Evolutionary conservation across 768 basidiomycete species (phyloP).

Genomic region (Kwoniella bestiolae): DNA sequence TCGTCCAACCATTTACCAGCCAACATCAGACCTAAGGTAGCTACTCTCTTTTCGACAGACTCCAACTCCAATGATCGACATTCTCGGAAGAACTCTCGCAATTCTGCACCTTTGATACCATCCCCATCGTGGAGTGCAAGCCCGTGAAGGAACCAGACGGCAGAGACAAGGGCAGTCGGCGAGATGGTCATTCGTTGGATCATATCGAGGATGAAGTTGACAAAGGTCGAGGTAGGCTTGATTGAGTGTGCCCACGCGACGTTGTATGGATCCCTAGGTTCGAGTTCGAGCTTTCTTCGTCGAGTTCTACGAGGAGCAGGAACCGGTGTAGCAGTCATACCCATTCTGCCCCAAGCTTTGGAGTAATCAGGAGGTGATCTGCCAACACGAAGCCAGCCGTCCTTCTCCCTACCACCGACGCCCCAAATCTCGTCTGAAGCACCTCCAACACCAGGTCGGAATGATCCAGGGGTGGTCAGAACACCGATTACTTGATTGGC

Average conservation of each 20-base stretch:
- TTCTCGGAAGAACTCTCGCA: conserved; percentile 27
- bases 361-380: conserved; percentile 27
- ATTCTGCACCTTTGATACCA: conserved; percentile 33
- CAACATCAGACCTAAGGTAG: conserved; percentile 47
- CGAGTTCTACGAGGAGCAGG: conserved; percentile 4
- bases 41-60: conserved; percentile 39
- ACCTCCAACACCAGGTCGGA: conserved; percentile 44
- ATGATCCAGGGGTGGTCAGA: conserved; percentile 38
- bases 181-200: conserved; percentile 42
- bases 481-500: conserved; percentile 38
- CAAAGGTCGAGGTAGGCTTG: conserved; percentile 19
- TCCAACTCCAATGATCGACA: conserved; percentile 22
- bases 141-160: conserved; percentile 47
- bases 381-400: conserved; percentile 35
- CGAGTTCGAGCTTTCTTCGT: conserved; percentile 20
- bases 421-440: conserved; percentile 41
- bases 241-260: conserved; percentile 22
- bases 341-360: conserved; percentile 40
- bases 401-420: conserved; percentile 30
- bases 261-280: conserved; percentile 35
- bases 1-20: conserved; percentile 56
- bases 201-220: conserved; percentile 35
- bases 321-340: conserved; percentile 28
- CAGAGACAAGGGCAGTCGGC: conserved; percentile 31
- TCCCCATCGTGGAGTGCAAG: conserved; percentile 47